A percentile compares a stretch with the other conserved stretches of the same genome.
Evolutionary conservation across 768 basidiomycete genomes (phyloP).

Genomic region (Sporobolomyces pararoseus): DNA sequence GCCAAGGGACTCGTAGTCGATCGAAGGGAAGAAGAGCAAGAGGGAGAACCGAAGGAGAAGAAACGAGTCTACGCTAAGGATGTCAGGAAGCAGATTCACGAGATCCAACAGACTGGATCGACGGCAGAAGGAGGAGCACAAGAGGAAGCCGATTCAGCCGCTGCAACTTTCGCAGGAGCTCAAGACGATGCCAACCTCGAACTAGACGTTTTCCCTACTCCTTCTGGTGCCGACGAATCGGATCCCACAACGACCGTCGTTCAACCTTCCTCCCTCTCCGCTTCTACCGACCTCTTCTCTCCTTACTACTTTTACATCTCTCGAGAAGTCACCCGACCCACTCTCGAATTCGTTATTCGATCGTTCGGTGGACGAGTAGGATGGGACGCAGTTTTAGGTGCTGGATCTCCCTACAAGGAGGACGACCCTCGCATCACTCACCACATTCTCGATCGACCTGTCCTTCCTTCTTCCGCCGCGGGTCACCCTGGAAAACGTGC

Average conservation of each 20-base stretch:
- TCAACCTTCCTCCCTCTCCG: conserved; percentile 45
- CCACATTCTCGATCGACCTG: conserved; percentile 86
- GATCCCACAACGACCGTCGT: conserved; percentile 37
- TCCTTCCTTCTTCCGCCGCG: conserved; percentile 45
- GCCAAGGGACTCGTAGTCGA: conserved; percentile 46
- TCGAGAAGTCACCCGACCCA: conserved; percentile 79
- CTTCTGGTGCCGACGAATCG: conserved; percentile 46
- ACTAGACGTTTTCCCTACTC: conserved; percentile 48
- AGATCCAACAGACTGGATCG: conserved; percentile 27
- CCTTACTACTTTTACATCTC: conserved; percentile 90
- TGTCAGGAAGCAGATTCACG: conserved; percentile 53
- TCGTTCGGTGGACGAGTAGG: conserved; percentile 89
- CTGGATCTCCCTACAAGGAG: conserved; percentile 71
- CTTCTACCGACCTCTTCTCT: conserved; percentile 60
- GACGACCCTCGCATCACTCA: conserved; percentile 83
- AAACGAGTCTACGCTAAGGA: conserved; percentile 59
- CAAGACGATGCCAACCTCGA: conserved; percentile 47
- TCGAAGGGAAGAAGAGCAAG: conserved; percentile 47
- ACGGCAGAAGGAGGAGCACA: conserved; percentile 40
- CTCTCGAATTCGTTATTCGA: conserved; percentile 90
- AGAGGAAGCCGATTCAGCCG: conserved; percentile 40
- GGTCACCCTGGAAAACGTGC: conserved; percentile 61
- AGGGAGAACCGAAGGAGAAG: conserved; percentile 46
- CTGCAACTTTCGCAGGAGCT: conserved; percentile 41
- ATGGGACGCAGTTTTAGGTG: conserved; percentile 72